These are phyloP conservation scores for Aureobasidium sp. DNA, from an alignment of 2,329 filamentous ascomycete genomes.

Conservation along the genomic window DNA sequence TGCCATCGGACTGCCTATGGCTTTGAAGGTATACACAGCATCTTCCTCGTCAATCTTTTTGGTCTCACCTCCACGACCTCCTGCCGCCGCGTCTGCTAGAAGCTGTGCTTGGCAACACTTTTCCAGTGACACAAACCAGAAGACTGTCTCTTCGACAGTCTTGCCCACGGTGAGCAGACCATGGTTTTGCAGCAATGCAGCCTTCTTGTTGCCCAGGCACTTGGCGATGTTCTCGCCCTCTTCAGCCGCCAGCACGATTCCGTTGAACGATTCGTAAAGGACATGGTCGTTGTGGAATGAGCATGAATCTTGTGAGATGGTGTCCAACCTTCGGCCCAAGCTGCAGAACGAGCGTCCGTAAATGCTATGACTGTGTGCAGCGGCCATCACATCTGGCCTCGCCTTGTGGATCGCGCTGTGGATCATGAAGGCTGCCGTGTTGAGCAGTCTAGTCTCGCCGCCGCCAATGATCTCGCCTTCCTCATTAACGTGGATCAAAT, in stretches of 20 bases:
- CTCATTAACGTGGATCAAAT: slow-evolving; percentile 41
- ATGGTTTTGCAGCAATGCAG: slow-evolving; percentile 38
- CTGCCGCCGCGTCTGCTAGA: slow-evolving; percentile 53
- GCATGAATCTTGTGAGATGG: slow-evolving; percentile 39
- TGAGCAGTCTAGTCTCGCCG: slow-evolving; percentile 33
- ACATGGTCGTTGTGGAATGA: slow-evolving; percentile 37
- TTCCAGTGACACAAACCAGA: slow-evolving; percentile 38
- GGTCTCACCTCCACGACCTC: slow-evolving; percentile 55
- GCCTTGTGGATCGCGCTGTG: slow-evolving; percentile 37
- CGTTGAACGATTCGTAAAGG: slow-evolving; percentile 39
- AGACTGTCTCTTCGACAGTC: slow-evolving; percentile 37
- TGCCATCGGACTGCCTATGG: slow-evolving; percentile 53
- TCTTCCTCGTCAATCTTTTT: slow-evolving; percentile 63
- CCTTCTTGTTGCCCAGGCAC: slow-evolving; percentile 35
- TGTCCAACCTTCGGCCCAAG: slow-evolving; percentile 38
- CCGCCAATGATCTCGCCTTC: slow-evolving; percentile 38
- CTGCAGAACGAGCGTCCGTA: slow-evolving; percentile 39
- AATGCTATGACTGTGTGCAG: slow-evolving; percentile 40
- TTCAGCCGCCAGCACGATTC: slow-evolving; percentile 39
- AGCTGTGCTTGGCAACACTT: slow-evolving; percentile 37
- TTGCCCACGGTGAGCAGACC: slow-evolving; percentile 39
- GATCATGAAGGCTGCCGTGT: slow-evolving; percentile 43
- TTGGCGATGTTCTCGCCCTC: slow-evolving; percentile 41
- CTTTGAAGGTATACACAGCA: slow-evolving; percentile 59
- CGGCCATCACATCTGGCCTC: slow-evolving; percentile 40